Evolutionary conservation across 2,329 filamentous ascomycete genomes (phyloP).

Genomic region (Paecilomyces dactylethromorphus): DNA sequence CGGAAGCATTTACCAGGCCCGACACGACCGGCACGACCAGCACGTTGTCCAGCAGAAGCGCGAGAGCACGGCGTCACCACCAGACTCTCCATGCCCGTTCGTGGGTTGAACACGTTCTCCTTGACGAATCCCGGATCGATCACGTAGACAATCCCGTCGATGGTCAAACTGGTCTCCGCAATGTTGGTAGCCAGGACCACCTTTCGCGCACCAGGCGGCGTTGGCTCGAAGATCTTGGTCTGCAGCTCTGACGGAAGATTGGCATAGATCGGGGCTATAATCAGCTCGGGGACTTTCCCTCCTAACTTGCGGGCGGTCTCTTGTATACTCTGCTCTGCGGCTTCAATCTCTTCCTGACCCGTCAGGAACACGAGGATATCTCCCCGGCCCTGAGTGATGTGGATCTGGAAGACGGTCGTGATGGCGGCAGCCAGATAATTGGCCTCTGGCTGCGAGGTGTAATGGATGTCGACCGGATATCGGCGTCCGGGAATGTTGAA

Average conservation of each 20-base stretch:
- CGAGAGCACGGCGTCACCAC: slow-evolving; percentile 87
- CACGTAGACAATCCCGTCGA: slow-evolving; percentile 92
- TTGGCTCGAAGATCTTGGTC: slow-evolving; percentile 89
- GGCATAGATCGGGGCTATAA: slow-evolving; percentile 90
- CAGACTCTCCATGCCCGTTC: slow-evolving; percentile 85
- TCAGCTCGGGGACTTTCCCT: slow-evolving; percentile 73
- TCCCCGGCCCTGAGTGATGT: slow-evolving; percentile 74
- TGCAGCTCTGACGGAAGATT: slow-evolving; percentile 88
- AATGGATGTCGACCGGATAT: slow-evolving; percentile 87
- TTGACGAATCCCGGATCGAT: slow-evolving; percentile 95
- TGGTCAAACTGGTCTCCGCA: slow-evolving; percentile 90
- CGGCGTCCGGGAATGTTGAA: slow-evolving; percentile 89
- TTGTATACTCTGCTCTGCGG: slow-evolving; percentile 73
- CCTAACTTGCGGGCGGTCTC: slow-evolving; percentile 85
- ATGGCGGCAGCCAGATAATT: slow-evolving; percentile 90
- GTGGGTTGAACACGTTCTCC: slow-evolving; percentile 86
- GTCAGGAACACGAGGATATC: slow-evolving; percentile 94
- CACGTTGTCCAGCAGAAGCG: slow-evolving; percentile 87
- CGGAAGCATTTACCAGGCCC: slow-evolving; percentile 89
- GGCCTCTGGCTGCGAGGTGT: slow-evolving; percentile 82
- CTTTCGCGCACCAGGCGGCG: slow-evolving; percentile 76
- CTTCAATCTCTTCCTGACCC: slow-evolving; percentile 92
- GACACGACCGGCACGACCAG: slow-evolving; percentile 86
- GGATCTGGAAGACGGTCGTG: slow-evolving; percentile 91
- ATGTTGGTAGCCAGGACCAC: slow-evolving; percentile 95